phyloP scores from a whole-genome alignment of 1,139 yeast species.

The Kodamaea suecica region DNA sequence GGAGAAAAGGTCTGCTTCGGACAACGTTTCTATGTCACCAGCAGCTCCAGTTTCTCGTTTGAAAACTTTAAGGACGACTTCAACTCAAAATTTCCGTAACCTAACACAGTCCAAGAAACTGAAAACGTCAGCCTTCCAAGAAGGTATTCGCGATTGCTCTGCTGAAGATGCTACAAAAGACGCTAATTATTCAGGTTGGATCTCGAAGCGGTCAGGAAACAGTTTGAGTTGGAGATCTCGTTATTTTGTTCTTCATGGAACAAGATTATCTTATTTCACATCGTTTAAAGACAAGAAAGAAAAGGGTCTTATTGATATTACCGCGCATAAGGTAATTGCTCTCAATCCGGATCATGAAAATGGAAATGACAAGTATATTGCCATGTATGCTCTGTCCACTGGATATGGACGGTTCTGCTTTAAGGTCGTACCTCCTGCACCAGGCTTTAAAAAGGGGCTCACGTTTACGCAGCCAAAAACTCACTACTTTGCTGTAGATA shows the following conservation, averaged over 20 bases:
- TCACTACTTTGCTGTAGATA: conserved; percentile 93
- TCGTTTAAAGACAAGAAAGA: conserved; percentile 79
- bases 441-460: conserved; percentile 91
- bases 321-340: conserved; percentile 86
- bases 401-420: conserved; percentile 92
- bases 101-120: conserved; percentile 47
- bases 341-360: conserved; percentile 50
- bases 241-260: conserved; percentile 86
- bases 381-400: conserved; percentile 87
- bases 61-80: conserved; percentile 42
- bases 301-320: conserved; percentile 90
- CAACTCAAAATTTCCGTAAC: conserved; percentile 44
- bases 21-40: conserved; percentile 14
- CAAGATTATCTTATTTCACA: conserved; percentile 84
- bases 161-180: conserved; percentile 77
- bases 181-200: conserved; percentile 88
- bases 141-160: conserved; percentile 75
- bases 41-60: conserved; percentile 25
- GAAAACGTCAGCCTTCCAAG: conserved; percentile 90
- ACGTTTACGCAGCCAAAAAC: conserved; percentile 96
- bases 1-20: conserved; percentile 36
- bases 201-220: conserved; percentile 83
- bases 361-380: conserved; percentile 71
- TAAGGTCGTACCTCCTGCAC: conserved; percentile 94
- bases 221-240: conserved; percentile 91